These are phyloP conservation scores for Cercospora canescens DNA, from an alignment of 2,329 filamentous ascomycete genomes.

Conservation along the genomic window DNA sequence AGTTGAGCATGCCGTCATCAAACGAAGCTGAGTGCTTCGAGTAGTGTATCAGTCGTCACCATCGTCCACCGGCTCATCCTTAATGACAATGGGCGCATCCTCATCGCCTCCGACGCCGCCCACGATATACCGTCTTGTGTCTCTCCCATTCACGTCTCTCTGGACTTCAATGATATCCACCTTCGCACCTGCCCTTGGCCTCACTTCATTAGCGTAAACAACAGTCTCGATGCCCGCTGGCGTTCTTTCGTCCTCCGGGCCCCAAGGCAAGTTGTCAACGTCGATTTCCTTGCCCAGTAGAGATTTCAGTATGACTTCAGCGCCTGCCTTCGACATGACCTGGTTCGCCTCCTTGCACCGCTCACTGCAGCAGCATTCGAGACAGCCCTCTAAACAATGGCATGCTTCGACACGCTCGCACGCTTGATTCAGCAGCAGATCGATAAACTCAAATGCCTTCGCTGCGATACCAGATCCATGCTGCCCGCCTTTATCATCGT, in stretches of 20 bases:
- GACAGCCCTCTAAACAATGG: constrained; percentile 74
- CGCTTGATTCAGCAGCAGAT: constrained; percentile 73
- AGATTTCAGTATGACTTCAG: constrained; percentile 75
- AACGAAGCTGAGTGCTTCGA: neutral
- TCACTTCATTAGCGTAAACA: constrained; percentile 68
- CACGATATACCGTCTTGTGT: constrained; percentile 31
- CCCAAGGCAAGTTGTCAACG: constrained; percentile 81
- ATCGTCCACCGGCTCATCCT: constrained; percentile 36
- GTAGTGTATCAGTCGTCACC: neutral
- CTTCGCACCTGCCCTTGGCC: constrained; percentile 41
- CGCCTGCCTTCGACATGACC: constrained; percentile 91
- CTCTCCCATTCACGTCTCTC: constrained; percentile 33
- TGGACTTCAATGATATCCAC: constrained; percentile 46
- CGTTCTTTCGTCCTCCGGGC: constrained; percentile 67
- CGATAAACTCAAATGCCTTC: constrained; percentile 92
- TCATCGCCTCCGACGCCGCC: constrained; percentile 23
- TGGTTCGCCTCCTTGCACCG: constrained; percentile 82
- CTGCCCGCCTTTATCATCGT: constrained; percentile 88
- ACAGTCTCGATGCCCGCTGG: constrained; percentile 81
- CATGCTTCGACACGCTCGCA: constrained; percentile 75
- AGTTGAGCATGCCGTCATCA: neutral
- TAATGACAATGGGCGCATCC: constrained; percentile 32
- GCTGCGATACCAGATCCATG: constrained; percentile 82
- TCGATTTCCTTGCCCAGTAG: constrained; percentile 77
- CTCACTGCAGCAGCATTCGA: constrained; percentile 87